A percentile compares a stretch with the other conserved stretches of the same genome.
phyloP scores from a whole-genome alignment of 164 flowering plant genomes.

The Magnolia officinalis region DNA sequence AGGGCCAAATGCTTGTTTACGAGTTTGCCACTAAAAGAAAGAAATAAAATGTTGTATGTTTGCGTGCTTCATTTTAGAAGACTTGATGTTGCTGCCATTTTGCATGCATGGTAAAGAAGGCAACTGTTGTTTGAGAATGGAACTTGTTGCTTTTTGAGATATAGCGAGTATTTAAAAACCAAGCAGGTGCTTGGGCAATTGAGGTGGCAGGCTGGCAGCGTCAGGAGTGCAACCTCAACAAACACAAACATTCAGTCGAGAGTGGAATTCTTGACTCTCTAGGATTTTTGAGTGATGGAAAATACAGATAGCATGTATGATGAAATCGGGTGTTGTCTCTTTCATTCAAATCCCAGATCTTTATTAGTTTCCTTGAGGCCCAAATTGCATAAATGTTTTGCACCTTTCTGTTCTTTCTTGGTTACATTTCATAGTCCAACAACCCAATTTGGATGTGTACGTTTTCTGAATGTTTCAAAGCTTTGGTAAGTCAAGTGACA shows the following conservation, averaged over 20 bases:
- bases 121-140: background rate
- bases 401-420: too few relatives aligned
- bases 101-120: background rate
- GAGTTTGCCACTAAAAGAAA: background rate
- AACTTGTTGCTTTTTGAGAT: background rate
- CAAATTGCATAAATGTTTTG: too few relatives aligned
- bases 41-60: background rate
- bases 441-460: too few relatives aligned
- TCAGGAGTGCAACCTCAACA: background rate
- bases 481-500: too few relatives aligned
- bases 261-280: background rate
- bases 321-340: background rate
- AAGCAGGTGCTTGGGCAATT: background rate
- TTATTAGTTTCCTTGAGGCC: too few relatives aligned
- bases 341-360: too few relatives aligned
- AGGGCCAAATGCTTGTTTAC: background rate
- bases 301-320: background rate
- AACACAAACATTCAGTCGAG: background rate
- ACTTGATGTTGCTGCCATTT: background rate
- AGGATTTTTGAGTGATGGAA: background rate
- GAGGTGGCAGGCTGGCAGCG: background rate
- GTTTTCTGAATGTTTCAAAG: too few relatives aligned
- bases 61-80: background rate
- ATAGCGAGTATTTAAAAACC: background rate
- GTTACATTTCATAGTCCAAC: too few relatives aligned